phyloP scores from a whole-genome alignment of 805 yeast species.

The Wickerhamomyces bisporus region DNA sequence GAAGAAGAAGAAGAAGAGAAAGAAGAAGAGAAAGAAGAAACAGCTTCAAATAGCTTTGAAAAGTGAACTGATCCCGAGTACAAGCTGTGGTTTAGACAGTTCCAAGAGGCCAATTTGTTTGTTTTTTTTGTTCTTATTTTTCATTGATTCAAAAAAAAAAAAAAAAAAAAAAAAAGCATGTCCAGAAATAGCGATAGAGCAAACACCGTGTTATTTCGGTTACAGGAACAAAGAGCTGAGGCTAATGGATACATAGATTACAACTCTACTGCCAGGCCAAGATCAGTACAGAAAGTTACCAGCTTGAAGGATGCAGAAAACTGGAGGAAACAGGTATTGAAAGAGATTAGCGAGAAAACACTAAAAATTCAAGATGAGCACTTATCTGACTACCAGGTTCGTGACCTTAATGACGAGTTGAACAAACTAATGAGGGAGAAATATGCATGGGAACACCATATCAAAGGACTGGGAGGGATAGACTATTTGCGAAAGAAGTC shows the following conservation, averaged over 20 bases:
- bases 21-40: too few species aligned
- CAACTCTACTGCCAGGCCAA: conserved; percentile 56
- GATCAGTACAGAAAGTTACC: conserved; percentile 45
- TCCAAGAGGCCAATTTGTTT: too few species aligned
- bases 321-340: conserved; percentile 57
- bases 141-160: background rate
- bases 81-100: too few species aligned
- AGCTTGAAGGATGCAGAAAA: conserved; percentile 61
- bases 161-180: conserved; percentile 35
- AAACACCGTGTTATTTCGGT: conserved; percentile 62
- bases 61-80: too few species aligned
- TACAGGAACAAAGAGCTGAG: conserved; percentile 55
- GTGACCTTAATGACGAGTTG: conserved; percentile 71
- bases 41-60: too few species aligned
- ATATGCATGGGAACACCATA: conserved; percentile 73
- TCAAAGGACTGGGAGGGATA: conserved; percentile 68
- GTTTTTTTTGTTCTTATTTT: too few species aligned
- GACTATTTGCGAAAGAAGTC: conserved; percentile 41
- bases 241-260: conserved; percentile 55
- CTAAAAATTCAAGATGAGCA: conserved; percentile 59
- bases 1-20: too few species aligned
- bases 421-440: conserved; percentile 65
- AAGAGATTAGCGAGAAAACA: conserved; percentile 58
- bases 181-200: conserved; percentile 75
- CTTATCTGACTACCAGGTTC: conserved; percentile 53